These are phyloP conservation scores for Hsuehochloa calcarea DNA, from an alignment of 176 grass and related monocot genomes.

Conservation along the genomic window DNA sequence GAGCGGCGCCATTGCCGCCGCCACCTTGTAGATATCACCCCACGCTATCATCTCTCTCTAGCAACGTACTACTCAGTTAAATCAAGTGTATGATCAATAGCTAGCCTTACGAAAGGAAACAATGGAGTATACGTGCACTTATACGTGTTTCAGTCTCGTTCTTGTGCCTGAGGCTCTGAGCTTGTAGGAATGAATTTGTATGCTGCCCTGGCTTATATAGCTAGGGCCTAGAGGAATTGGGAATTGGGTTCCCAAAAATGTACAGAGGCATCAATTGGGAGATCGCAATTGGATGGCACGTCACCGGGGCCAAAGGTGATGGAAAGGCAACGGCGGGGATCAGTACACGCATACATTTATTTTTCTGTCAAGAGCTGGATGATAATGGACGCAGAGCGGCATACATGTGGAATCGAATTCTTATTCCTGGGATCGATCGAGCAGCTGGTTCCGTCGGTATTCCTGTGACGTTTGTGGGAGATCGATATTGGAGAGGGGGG, in stretches of 20 bases:
- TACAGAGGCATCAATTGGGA: background rate
- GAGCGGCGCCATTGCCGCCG: conserved; percentile 59
- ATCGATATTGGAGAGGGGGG: no score
- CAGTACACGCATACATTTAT: no score
- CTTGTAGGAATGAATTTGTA: background rate
- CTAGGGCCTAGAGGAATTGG: no score
- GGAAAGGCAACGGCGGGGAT: background rate
- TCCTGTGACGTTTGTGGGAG: no score
- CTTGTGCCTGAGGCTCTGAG: background rate
- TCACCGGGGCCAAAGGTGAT: background rate
- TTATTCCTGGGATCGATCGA: background rate
- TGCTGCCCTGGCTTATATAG: background rate
- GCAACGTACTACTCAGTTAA: background rate
- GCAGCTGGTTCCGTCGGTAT: background rate
- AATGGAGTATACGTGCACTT: background rate
- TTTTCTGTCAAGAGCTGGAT: no score
- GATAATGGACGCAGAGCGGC: no score
- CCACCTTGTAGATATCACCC: conserved; percentile 56
- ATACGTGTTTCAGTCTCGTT: background rate
- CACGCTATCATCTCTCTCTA: conserved; percentile 42
- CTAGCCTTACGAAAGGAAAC: background rate
- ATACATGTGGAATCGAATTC: background rate
- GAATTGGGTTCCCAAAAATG: background rate
- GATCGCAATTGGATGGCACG: background rate
- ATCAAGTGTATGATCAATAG: background rate